Conservation (phyloP, 176 grass and related monocot species). For the Carex scoparia region DNA sequence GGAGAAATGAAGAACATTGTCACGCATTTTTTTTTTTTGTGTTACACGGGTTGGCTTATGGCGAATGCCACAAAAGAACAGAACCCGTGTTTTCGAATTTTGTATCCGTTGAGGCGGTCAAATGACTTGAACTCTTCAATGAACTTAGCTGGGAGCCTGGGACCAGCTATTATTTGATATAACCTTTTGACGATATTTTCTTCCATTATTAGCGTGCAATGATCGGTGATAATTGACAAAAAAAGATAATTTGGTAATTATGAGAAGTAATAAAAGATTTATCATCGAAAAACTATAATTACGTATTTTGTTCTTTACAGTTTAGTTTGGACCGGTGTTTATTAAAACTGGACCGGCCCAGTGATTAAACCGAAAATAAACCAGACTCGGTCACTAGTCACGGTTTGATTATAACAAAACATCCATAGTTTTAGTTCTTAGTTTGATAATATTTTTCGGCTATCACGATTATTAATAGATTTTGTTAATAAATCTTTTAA, state of each 20-base stretch:
- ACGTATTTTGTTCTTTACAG: background rate
- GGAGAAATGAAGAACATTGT: background rate
- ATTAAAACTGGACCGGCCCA: no score
- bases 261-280: background rate
- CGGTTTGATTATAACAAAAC: no score
- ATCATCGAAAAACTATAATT: background rate
- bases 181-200: background rate
- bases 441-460: no score
- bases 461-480: no score
- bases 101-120: conserved; percentile 14
- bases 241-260: background rate
- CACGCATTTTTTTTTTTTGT: background rate
- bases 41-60: background rate
- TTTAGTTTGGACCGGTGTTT: no score
- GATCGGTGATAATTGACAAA: background rate
- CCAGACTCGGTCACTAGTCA: no score
- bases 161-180: background rate
- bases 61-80: background rate
- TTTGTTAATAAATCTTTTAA: no score
- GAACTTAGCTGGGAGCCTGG: background rate
- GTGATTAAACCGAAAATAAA: no score
- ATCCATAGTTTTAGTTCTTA: no score
- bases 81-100: background rate
- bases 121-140: conserved; percentile 1
- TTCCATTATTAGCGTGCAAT: background rate